These are phyloP conservation scores for Ceratocystis colombiana DNA, from an alignment of 2,329 filamentous ascomycete genomes.

Conservation along the genomic window DNA sequence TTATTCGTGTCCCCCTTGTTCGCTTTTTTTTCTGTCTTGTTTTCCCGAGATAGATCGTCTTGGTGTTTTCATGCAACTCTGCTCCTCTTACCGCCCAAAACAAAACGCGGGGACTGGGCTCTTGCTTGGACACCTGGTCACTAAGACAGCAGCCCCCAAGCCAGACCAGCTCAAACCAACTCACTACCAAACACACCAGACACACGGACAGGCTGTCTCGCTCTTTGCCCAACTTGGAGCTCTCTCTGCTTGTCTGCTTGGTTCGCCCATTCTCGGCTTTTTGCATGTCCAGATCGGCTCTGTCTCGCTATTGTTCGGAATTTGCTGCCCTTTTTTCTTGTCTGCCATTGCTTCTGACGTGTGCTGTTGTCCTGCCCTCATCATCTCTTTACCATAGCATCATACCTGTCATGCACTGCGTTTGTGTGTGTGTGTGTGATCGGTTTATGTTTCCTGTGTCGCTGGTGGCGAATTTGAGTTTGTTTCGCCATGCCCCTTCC, in stretches of 20 bases:
- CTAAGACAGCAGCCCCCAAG: too few species aligned
- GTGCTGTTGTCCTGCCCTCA: background rate
- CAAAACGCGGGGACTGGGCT: too few species aligned
- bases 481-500: background rate
- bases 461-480: background rate
- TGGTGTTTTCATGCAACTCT: constrained; percentile 4
- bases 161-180: too few species aligned
- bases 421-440: background rate
- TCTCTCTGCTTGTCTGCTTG: background rate
- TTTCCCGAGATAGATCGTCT: background rate
- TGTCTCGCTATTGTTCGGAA: constrained; percentile 10
- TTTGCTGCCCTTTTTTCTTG: background rate
- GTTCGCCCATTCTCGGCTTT: background rate
- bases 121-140: too few species aligned
- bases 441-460: constrained; percentile 15
- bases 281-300: background rate
- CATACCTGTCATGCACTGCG: constrained; percentile 14
- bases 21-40: background rate
- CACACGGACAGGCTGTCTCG: too few species aligned
- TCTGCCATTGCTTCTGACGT: background rate
- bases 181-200: too few species aligned
- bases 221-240: background rate
- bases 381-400: background rate
- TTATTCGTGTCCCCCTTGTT: background rate
- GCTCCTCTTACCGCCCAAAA: background rate